Evolutionary conservation across 1,284 basidiomycete species (phyloP).

Genomic region (Inonotus obliquus): DNA sequence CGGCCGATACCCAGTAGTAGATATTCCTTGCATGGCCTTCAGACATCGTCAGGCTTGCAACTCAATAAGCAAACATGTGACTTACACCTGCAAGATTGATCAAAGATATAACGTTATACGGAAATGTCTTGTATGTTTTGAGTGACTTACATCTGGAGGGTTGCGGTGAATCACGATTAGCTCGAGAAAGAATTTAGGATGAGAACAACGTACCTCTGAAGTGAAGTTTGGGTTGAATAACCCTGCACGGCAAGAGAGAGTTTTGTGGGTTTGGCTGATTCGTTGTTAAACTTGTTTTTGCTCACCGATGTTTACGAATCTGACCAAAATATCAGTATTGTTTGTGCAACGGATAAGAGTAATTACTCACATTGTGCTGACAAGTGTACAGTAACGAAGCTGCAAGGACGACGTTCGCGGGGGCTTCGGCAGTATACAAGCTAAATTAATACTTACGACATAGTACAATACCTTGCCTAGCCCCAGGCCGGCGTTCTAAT

Average conservation of each 20-base stretch:
- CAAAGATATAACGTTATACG: not conserved
- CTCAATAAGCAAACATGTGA: not conserved
- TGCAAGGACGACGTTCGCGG: not conserved
- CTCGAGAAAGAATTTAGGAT: not conserved
- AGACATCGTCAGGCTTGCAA: not conserved
- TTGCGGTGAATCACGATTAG: not conserved
- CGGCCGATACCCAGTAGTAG: constrained; percentile 9
- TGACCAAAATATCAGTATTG: not conserved
- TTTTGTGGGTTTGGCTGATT: not conserved
- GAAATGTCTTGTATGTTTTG: not conserved
- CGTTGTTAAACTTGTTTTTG: not conserved
- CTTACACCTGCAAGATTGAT: not conserved
- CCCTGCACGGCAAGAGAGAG: not conserved
- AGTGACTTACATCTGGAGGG: not conserved
- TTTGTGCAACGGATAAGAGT: not conserved
- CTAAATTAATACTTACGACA: not conserved
- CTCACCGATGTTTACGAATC: constrained; percentile 4
- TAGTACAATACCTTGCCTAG: constrained; percentile 3
- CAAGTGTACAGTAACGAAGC: constrained; percentile 1
- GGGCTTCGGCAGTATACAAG: not conserved
- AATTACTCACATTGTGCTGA: constrained; percentile 3
- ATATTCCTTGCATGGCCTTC: not conserved
- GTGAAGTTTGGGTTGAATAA: not conserved
- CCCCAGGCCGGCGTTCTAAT: not conserved
- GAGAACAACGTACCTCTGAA: not conserved